These are phyloP conservation scores for Fusarium continuum DNA, from an alignment of 2,329 filamentous ascomycete genomes.

Conservation along the genomic window DNA sequence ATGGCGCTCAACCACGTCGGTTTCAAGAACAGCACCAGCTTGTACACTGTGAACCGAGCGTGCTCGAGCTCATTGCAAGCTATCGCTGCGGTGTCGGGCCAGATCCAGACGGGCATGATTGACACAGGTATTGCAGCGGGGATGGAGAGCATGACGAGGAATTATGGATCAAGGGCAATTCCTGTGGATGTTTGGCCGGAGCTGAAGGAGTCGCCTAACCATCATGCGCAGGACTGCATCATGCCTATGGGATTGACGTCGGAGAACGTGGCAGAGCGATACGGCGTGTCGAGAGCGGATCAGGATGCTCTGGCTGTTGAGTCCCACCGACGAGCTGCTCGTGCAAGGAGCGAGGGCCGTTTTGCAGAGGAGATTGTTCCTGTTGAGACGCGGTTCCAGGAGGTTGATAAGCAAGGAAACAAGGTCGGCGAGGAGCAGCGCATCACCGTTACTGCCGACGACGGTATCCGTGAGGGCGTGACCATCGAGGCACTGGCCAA, in stretches of 20 bases:
- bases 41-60: slow-evolving; percentile 90
- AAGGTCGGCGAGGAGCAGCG: slow-evolving; percentile 64
- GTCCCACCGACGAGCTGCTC: slow-evolving; percentile 77
- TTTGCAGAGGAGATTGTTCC: slow-evolving; percentile 85
- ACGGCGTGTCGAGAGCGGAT: slow-evolving; percentile 75
- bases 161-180: slow-evolving; percentile 87
- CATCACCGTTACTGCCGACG: slow-evolving; percentile 78
- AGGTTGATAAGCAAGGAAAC: slow-evolving; percentile 68
- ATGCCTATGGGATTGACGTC: slow-evolving; percentile 94
- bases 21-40: slow-evolving; percentile 74
- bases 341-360: slow-evolving; percentile 72
- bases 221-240: slow-evolving; percentile 84
- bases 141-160: slow-evolving; percentile 96
- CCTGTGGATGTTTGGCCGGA: slow-evolving; percentile 82
- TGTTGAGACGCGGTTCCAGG: slow-evolving; percentile 75
- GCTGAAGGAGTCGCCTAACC: slow-evolving; percentile 68
- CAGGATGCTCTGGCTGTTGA: slow-evolving; percentile 85
- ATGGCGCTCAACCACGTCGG: slow-evolving; percentile 91
- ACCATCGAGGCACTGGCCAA: slow-evolving; percentile 75
- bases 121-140: slow-evolving; percentile 82
- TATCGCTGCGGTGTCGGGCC: slow-evolving; percentile 76
- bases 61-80: slow-evolving; percentile 82
- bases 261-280: slow-evolving; percentile 86
- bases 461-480: slow-evolving; percentile 78
- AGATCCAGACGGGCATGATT: slow-evolving; percentile 79